These are phyloP conservation scores for Phytophthora citrophthora DNA, from an alignment of 352 stramenopile species.

Conservation along the genomic window DNA sequence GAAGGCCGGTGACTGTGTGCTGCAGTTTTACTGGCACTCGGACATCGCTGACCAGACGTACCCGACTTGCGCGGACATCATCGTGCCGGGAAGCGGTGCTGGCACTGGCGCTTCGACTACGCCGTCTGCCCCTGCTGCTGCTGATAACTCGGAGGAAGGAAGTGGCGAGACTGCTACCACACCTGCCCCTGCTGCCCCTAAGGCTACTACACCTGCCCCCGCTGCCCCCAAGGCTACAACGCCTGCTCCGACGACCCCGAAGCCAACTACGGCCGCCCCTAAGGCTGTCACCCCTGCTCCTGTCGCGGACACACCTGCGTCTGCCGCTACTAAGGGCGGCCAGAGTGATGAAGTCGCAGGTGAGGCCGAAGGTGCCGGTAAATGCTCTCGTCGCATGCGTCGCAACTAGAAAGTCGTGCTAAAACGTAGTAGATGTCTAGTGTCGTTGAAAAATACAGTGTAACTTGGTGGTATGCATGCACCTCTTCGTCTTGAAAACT, in stretches of 20 bases:
- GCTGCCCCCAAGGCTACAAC: not conserved
- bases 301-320: slow-evolving; percentile 3
- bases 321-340: slow-evolving; percentile 14
- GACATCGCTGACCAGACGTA: slow-evolving; percentile 49
- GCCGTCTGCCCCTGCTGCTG: not conserved
- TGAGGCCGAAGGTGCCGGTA: slow-evolving; percentile 20
- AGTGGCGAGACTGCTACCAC: not conserved
- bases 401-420: slow-evolving; percentile 18
- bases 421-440: slow-evolving; percentile 9
- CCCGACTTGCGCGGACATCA: slow-evolving; percentile 43
- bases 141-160: not conserved
- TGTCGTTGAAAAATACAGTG: slow-evolving; percentile 3
- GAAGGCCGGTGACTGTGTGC: slow-evolving; percentile 36
- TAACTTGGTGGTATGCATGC: slow-evolving; percentile 5
- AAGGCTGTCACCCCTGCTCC: slow-evolving; percentile 8
- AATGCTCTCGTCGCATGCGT: slow-evolving; percentile 34
- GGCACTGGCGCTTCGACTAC: slow-evolving; percentile 5
- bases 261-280: slow-evolving; percentile 11
- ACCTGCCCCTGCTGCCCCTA: not conserved
- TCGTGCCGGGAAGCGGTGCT: slow-evolving; percentile 31
- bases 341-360: slow-evolving; percentile 19
- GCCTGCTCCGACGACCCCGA: slow-evolving; percentile 1
- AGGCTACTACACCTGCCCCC: not conserved
- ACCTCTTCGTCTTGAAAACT: slow-evolving; percentile 8
- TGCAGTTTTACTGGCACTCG: slow-evolving; percentile 53